Percentiles rank a stretch among this genome's conserved stretches.
Evolutionary conservation across 163 green algal species (phyloP).

Genomic region (Trebouxia gelatinosa): DNA sequence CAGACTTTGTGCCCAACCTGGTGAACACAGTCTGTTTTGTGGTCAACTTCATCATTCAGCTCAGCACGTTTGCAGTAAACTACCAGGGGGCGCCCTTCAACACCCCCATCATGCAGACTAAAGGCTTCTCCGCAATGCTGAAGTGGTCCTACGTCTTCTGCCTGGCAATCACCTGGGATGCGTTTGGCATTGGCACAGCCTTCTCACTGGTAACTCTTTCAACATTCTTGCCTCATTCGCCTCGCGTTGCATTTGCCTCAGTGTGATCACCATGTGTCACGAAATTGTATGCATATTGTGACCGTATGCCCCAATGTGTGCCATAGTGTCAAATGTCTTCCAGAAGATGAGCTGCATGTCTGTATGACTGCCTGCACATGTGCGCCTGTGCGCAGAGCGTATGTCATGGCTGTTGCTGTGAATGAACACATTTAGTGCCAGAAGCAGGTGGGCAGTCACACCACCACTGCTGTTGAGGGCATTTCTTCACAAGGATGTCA

Average conservation of each 20-base stretch:
- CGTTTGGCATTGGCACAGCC: slow-evolving; percentile 43
- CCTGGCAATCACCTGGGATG: slow-evolving; percentile 45
- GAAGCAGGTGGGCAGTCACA: background rate
- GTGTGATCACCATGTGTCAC: background rate
- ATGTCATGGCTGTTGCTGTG: too few relatives aligned
- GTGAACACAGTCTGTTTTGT: slow-evolving; percentile 98
- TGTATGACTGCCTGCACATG: background rate
- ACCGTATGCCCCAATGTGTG: too few relatives aligned
- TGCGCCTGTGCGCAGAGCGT: too few relatives aligned
- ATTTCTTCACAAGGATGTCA: too few relatives aligned
- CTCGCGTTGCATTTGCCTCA: background rate
- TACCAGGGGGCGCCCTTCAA: slow-evolving; percentile 96
- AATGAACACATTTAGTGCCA: too few relatives aligned
- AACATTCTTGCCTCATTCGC: background rate
- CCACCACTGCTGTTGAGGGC: background rate
- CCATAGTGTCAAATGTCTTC: too few relatives aligned
- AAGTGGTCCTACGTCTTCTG: slow-evolving; percentile 39
- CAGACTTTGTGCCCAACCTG: slow-evolving; percentile 95
- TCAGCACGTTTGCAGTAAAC: slow-evolving; percentile 97
- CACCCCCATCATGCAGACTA: slow-evolving; percentile 76
- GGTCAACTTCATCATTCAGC: slow-evolving; percentile 84
- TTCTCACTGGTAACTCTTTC: slow-evolving; percentile 53
- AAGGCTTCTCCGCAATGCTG: slow-evolving; percentile 53
- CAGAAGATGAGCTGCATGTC: background rate
- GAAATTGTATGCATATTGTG: too few relatives aligned